Conservation (phyloP, 768 basidiomycete species). For the Macrolepiota dolichaula region DNA sequence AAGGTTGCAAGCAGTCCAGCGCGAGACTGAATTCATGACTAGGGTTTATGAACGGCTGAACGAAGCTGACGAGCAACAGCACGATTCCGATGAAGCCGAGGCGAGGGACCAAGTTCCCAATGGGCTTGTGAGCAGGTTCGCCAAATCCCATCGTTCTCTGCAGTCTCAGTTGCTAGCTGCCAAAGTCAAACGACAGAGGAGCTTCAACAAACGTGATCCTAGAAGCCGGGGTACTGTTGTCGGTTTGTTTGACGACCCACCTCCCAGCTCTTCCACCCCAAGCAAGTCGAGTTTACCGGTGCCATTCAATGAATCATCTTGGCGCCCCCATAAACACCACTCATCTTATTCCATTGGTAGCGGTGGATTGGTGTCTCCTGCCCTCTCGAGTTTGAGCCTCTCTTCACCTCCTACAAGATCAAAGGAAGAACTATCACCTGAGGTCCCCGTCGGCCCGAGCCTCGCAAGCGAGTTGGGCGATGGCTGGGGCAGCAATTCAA, state of each 20-base stretch:
- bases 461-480: constrained; percentile 52
- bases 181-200: constrained; percentile 5
- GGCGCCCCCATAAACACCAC: constrained; percentile 23
- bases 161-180: constrained; percentile 21
- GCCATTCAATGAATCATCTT: constrained; percentile 27
- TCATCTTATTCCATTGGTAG: constrained; percentile 28
- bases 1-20: constrained; percentile 65
- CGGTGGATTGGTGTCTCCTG: constrained; percentile 27
- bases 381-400: constrained; percentile 20
- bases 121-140: constrained; percentile 2
- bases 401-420: constrained; percentile 16
- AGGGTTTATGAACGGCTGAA: constrained; percentile 67
- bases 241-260: constrained; percentile 53
- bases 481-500: constrained; percentile 29
- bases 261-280: constrained; percentile 12
- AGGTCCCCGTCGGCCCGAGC: constrained; percentile 45
- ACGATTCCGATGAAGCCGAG: constrained; percentile 25
- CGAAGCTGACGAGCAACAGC: constrained; percentile 45
- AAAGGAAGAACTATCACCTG: constrained; percentile 26
- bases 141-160: constrained; percentile 12
- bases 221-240: constrained; percentile 54
- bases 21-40: constrained; percentile 67
- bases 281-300: constrained; percentile 22
- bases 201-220: constrained; percentile 12
- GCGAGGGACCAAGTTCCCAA: constrained; percentile 12